Evolutionary conservation across 306 rosid species (phyloP), one percentile per base, ranked within the genome.

Genomic region (Corylus avellana): DNA sequence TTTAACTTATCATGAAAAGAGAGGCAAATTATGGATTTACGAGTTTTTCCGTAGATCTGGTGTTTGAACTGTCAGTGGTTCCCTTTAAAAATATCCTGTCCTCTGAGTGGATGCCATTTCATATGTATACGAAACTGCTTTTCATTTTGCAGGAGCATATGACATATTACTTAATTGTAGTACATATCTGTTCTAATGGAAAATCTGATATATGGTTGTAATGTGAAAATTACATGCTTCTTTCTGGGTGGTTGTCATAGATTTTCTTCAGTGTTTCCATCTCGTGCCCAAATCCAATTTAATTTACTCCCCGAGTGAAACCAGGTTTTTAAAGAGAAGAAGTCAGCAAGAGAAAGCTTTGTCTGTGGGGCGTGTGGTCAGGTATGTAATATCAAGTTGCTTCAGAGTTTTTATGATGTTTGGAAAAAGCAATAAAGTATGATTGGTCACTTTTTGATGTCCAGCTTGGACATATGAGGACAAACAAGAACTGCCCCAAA

Each of bases 391-490:
- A 25, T 11, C 27, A 25, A 73, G 71, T 62, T 56, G 55, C 51
- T 62, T 57, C 62, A 64, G 54, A 61, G 70, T 54, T 49, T 48
- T 46, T 55, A 57, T 57, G 51, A 46, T 84, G 49, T 48, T 70
- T 58, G 61, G 77, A 82, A 77, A 51, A 70, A 35, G 27, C 22
- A 18, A 32, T 8, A 42, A 49, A n/a, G 73, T 74, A 27, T 82
- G 76, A 84, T 75, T 78, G 49, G 74, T 81, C 50, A 17, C 55
- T 10, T 77, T 85, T 76, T 72, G 54, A 75, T 74, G 53, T 69
- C 81, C 89, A 95, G 98, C 86, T 87, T 85, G 97, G 98, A 86
- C 98, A 95, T 80, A 95, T 95, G 98, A 90, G 97, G 63, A 95
- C 98, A 4, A 95, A 95, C 91, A 95, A 95, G 89, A 89, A 95